These are phyloP conservation scores for Nannochloris sp. DNA, from an alignment of 139 green algal species.

Conservation along the genomic window DNA sequence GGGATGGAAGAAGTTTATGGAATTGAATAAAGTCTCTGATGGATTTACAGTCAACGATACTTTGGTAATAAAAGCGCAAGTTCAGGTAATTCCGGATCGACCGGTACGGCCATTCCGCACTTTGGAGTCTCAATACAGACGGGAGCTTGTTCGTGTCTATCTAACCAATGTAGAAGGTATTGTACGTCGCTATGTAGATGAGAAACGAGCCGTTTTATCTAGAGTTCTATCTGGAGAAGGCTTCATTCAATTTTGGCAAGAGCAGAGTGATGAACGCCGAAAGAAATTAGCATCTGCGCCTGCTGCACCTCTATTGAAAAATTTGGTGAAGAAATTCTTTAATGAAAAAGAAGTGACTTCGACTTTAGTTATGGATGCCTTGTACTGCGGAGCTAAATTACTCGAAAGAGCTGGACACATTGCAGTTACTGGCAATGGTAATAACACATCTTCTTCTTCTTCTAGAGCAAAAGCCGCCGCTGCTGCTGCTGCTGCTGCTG, in stretches of 20 bases:
- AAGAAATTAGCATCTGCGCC: conserved; percentile 45
- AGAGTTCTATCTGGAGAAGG: not conserved
- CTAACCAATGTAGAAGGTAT: conserved; percentile 96
- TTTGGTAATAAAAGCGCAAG: conserved; percentile 95
- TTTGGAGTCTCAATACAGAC: conserved; percentile 90
- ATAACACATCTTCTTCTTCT: not conserved
- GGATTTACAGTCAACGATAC: conserved; percentile 89
- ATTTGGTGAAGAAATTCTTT: conserved; percentile 94
- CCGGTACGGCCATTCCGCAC: conserved; percentile 79
- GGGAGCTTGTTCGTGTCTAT: conserved; percentile 96
- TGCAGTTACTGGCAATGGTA: not conserved
- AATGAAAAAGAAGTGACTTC: conserved; percentile 98
- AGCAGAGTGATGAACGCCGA: conserved; percentile 36
- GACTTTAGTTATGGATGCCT: conserved; percentile 96
- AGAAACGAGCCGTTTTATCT: conserved; percentile 44
- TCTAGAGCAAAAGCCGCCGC: not conserved
- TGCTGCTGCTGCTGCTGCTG: too few species aligned
- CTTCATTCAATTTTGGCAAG: conserved; percentile 68
- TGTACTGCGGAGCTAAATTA: conserved; percentile 81
- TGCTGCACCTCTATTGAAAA: conserved; percentile 75
- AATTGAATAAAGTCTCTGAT: conserved; percentile 78
- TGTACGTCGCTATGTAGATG: conserved; percentile 87
- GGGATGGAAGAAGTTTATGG: conserved; percentile 99
- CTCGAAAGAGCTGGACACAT: conserved; percentile 53
- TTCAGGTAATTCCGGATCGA: conserved; percentile 83